Evolutionary conservation across 305 asterid genomes (phyloP), one percentile per base, ranked within the genome.

Genomic region (Solanum hybrid): DNA sequence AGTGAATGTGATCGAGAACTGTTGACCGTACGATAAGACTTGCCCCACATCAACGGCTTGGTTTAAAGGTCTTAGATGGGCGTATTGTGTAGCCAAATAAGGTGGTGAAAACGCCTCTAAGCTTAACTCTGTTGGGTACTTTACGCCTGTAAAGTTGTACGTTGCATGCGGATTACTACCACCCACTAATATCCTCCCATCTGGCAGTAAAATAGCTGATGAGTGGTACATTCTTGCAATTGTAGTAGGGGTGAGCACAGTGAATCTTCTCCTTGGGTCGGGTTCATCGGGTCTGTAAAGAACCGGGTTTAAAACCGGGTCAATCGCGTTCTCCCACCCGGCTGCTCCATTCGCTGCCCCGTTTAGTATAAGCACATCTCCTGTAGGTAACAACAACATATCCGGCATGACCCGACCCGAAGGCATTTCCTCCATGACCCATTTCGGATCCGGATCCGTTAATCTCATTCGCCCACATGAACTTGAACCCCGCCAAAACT

Each of bases 351-450:
- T 34, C 1, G 51, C 10, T 3, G 82, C 92, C 29, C 93, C 93
- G 34, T 91, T 91, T 5, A 91, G 75, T 27, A 91, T 90, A 31
- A 91, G 24, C 20, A 91, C 87, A 80, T 89, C 73, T 17, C 91
- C 91, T 3, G 79, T 91, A n/a, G 93, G 93, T 82, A 91, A 33
- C 9, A 87, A 79, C 76, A 87, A 12, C 93, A 91, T 91, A 75
- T 89, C 93, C 14, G 89, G 90, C 93, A 91, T 91, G 68, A 89
- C 34, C 68, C 91, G 84, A 14, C 78, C 89, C n/a, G 38, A 5
- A 7, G 90, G 90, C 90, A 88, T 88, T 10, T 81, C 80, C 34
- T 89, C 93, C 93, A 91, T 91, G 14, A 61, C 81, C 90, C 90
- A 88, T 77, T 77, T 4, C 2, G 90, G 87, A 31, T 88, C 17